A percentile compares a stretch with the other conserved stretches of the same genome.
Evolutionary conservation across 768 basidiomycete species (phyloP).

Genomic region (Amanita molliuscula): DNA sequence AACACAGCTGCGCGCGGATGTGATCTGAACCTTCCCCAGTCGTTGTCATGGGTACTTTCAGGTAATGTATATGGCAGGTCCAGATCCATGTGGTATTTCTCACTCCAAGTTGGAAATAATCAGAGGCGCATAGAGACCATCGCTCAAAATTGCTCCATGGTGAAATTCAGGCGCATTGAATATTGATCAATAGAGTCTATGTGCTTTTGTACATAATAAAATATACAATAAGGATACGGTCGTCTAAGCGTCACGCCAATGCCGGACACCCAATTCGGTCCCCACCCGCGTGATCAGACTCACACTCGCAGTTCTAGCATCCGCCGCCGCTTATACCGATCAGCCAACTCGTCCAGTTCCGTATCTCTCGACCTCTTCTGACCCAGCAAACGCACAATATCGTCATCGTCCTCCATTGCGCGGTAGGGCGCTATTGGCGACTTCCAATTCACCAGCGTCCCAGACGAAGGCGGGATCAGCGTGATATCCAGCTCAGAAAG

Average conservation of each 20-base stretch:
- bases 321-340: background rate
- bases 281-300: background rate
- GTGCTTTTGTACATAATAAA: background rate
- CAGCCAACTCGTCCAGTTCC: background rate
- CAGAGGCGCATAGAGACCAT: no score
- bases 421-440: background rate
- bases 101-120: no score
- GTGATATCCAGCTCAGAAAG: conserved; percentile 3
- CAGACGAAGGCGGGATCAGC: background rate
- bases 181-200: no score
- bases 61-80: no score
- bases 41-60: no score
- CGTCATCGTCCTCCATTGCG: background rate
- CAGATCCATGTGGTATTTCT: no score
- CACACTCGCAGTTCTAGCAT: background rate
- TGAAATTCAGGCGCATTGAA: no score
- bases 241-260: background rate
- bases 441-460: conserved; percentile 1
- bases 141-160: no score
- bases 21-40: no score
- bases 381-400: background rate
- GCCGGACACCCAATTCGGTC: background rate
- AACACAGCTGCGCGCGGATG: no score
- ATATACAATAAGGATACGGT: conserved; percentile 3
- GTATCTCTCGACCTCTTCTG: conserved; percentile 3